Evolutionary conservation across 805 yeast genomes (phyloP), one percentile per base, ranked within the genome.

Genomic region (Vanderwaltozyma verrucispora): DNA sequence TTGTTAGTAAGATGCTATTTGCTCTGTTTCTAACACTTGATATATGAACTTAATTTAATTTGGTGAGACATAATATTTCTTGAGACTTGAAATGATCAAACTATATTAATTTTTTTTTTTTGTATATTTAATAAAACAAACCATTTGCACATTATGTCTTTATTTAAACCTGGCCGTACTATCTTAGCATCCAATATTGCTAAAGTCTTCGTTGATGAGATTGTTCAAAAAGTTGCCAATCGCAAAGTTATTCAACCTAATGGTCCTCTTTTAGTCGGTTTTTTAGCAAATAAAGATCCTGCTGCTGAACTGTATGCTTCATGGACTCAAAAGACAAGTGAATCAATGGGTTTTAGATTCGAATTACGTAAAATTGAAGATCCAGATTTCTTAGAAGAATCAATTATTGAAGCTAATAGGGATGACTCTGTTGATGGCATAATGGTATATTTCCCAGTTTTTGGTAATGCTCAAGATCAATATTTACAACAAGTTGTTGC

Each of bases 381-480:
- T 47, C 86, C 83, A 56, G 95, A 92, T 47, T 80, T 78, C 25
- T 68, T 92, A 43, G 98, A 92, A 59, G 87, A 79, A 48, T 78
- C 75, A 24, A 75, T 92, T 42, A 72, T 87, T 33, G 75, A 72
- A 30, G 96, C 97, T 41, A 92, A 92, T 58, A 66, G 68, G 21
- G 89, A 88, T 53, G 74, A 71, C 38, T 48, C 57, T 1, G 84
- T 89, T 28, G 79, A 87, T 55, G 98, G 97, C 18, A 92, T 92
- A 47, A 87, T 92, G 83, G 89, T 92, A 13, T 92, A 92, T 60
- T 92, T 89, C 72, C 98, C 98, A 0, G 97, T 92, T 2, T 92
- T 85, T 62, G 96, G 95, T 3, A 84, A 85, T 55, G 75, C 84
- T 41, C 97, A 92, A 63, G 98, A 92, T 61, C 95, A 84, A 62